Base-by-base conservation (phyloP, 1,139 yeast genomes). In the Meyerozyma smithsonii region DNA sequence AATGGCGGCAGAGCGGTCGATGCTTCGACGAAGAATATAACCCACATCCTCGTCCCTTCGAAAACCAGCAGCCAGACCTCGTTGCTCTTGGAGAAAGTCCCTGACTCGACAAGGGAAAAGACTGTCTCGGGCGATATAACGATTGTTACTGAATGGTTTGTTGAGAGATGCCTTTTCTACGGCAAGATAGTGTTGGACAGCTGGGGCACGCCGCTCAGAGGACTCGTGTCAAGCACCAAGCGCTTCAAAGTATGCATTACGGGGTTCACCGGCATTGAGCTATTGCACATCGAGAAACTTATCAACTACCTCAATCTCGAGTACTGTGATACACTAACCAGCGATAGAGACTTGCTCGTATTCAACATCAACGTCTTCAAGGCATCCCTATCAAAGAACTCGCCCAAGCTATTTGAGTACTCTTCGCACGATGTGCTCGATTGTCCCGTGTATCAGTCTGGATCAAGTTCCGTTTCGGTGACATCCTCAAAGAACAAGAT, bases 201-300 rank as follows among this genome's bases (percentile, higher is more conserved):
- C n/a, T 90, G 97, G 97, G 77, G 87, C 1, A 57, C 59, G 26
- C 92, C 89, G 1, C 66, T 81, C 41, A 64, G 59, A 18, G 69
- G 72, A 8, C 55, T 72, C 12, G 51, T 60, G 2, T 47, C 63
- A 15, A 59, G 66, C 8, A 62, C 56, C 5, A 50, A 51, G 14
- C 59, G 62, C 8, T 62, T 81, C 46, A 71, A 71, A 36, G 66
- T 89, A 1, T 76, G 86, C 45, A 69, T 86, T 1, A 77, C 94
- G 1, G 97, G 97, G 5, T 90, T 85, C 53, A 73, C 79, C 10
- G 97, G 96, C 0, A 79, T 88, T 14, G 97, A 90, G 56, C 65
- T 82, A 21, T 63, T 87, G 33, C 97, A 90, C 60, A 52, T 87
- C 8, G 79, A 76, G 14, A 83, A 84, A 51, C 65, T 90, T 38